Evolutionary conservation across 2,329 filamentous ascomycete species (phyloP).

Genomic region (Cercospora zeina): DNA sequence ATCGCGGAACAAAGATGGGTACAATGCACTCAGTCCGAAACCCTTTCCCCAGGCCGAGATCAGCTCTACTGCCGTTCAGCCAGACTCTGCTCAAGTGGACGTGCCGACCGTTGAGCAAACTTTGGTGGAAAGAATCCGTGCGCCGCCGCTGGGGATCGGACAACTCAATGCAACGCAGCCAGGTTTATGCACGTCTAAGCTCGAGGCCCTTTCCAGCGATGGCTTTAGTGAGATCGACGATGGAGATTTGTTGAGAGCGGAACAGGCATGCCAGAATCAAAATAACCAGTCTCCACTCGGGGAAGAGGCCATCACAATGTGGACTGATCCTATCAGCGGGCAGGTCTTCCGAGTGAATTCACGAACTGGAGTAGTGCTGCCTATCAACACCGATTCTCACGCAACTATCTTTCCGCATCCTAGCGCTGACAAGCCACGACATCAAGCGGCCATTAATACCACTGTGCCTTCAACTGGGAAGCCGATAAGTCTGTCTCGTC

Average conservation of each 20-base stretch:
- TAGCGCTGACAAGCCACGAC: constrained; percentile 5
- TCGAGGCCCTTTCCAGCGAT: constrained; percentile 30
- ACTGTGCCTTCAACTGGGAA: constrained; percentile 35
- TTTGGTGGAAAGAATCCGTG: background rate
- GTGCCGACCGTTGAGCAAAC: background rate
- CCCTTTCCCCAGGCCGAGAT: background rate
- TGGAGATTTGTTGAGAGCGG: constrained; percentile 24
- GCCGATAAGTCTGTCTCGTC: constrained; percentile 39
- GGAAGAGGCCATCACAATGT: constrained; percentile 49
- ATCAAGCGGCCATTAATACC: constrained; percentile 31
- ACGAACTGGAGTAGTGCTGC: constrained; percentile 53
- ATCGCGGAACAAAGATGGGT: background rate
- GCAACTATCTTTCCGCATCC: background rate
- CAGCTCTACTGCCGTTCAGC: background rate
- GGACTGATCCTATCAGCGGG: constrained; percentile 64
- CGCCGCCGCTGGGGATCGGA: background rate
- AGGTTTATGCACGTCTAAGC: background rate
- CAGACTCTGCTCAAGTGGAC: background rate
- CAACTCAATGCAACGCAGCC: background rate
- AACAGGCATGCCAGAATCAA: constrained; percentile 1
- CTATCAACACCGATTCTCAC: constrained; percentile 6
- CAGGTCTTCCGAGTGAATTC: constrained; percentile 54
- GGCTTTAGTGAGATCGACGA: constrained; percentile 36
- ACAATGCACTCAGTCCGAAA: background rate
- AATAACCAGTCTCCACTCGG: background rate